These are phyloP conservation scores for Debaryomyces robertsiae DNA, from an alignment of 1,139 yeast genomes.

Conservation along the genomic window DNA sequence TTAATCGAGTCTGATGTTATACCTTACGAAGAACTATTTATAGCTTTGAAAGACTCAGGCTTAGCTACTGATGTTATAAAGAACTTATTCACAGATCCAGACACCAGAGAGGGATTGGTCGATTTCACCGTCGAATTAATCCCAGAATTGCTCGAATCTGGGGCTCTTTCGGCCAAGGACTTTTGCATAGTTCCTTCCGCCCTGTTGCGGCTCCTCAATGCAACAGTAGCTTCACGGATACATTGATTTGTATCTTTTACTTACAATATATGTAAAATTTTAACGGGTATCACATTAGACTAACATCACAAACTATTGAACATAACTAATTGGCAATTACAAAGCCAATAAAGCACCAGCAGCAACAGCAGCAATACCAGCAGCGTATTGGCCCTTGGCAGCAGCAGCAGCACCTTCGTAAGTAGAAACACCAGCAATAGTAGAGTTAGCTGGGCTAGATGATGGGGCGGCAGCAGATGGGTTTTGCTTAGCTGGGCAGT, in stretches of 20 bases:
- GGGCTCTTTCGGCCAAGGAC: constrained; percentile 9
- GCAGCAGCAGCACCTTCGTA: constrained; percentile 46
- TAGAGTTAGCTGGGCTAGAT: constrained; percentile 21
- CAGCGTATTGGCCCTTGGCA: constrained; percentile 36
- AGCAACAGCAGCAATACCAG: constrained; percentile 53
- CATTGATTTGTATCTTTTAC: constrained; percentile 1
- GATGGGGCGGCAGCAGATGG: constrained; percentile 18
- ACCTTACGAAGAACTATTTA: constrained; percentile 37
- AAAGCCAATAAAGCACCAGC: constrained; percentile 58
- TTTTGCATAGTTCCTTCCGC: constrained; percentile 6
- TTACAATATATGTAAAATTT: neutral
- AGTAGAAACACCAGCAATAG: constrained; percentile 38
- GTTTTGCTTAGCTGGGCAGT: constrained; percentile 39
- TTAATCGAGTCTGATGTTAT: constrained; percentile 33
- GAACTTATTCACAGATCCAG: constrained; percentile 31
- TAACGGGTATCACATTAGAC: constrained; percentile 6
- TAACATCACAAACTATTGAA: constrained; percentile 1
- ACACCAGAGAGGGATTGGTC: constrained; percentile 32
- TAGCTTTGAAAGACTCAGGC: constrained; percentile 35
- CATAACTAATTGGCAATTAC: constrained; percentile 28
- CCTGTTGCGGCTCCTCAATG: constrained; percentile 4
- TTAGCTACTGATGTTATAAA: constrained; percentile 32
- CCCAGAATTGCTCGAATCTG: constrained; percentile 26
- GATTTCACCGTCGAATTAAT: constrained; percentile 30
- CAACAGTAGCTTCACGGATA: neutral